Evolutionary conservation across 2,329 filamentous ascomycete species (phyloP), one percentile per base, ranked within the genome.

Genomic region (Alternaria tenuissima): DNA sequence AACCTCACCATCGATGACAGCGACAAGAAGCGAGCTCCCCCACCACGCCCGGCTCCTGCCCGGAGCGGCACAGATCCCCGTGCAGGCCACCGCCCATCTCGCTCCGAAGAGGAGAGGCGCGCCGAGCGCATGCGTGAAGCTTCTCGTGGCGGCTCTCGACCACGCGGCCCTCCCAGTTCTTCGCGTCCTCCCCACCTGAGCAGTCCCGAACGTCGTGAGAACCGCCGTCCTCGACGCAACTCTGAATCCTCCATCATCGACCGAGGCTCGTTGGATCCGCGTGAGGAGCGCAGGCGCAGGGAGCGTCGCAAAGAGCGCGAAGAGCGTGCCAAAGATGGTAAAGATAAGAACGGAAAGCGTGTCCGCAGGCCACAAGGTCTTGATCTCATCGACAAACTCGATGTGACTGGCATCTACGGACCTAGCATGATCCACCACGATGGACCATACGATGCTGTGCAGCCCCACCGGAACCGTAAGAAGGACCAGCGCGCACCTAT

Each of bases 361-460:
- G 73, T 79, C 34, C 76, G 71, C 72, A 80, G 78, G 69, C 81
- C 81, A 14, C 77, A 81, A 52, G 81, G 85, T 32, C 79, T 98
- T 66, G 95, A 99, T 77, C 87, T 98, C 46, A 98, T 99, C 72
- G 95, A 99, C 81, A 94, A 97, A 78, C 84, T 99, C 66, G 95
- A 98, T 81, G 94, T 95, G 64, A 97, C 94, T 5, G 94, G 94
- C 77, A 96, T 98, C 69, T 97, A 96, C 75, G 94, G 95, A 58
- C 92, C 91, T 71, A 94, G 94, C 80, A 83, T 97, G 68, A 97
- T 98, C 80, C 95, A 99, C 73, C 95, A 99, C 75, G 95, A 98
- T 73, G 95, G 95, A 1, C 95, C 95, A 5, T 99, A 97, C 72
- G 95, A 99, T 79, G 95, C 95, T 20, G 92, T 95, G 77, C 96